Base-by-base conservation (phyloP, 257 asterid species). In the Penstemon barbatus region DNA sequence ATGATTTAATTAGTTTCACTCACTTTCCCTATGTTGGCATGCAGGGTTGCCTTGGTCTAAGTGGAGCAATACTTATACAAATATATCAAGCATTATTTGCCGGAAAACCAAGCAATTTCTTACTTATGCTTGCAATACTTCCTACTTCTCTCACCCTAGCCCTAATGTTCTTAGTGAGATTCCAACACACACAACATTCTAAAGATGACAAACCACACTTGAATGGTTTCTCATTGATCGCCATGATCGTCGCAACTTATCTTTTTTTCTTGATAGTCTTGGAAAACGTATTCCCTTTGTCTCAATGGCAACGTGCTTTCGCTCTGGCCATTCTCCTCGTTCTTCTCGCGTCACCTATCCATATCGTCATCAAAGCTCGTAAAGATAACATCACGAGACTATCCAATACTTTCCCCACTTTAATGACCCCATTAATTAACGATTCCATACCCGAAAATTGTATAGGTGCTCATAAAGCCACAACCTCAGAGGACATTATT, bases 41-140 rank as follows among this genome's bases (percentile, higher is more conserved):
- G 64, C 86, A 87, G 99, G 99, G 99, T 15, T 93, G 84, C 71
- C 95, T 93, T 67, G 99, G 99, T 4, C 78, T 93, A 72, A 90
- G 99, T 75, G 99, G 99, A 65, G 96, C 99, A 63, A 73, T 93
- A 41, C 79, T 90, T 42, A 86, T 93, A 64, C 99, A 90, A 77
- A 79, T 87, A 8, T 88, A 90, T 77, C 84, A 84, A 59, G 71
- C 94, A 52, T 59, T 91, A 80, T 93, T 84, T 71, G 69, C 79
- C 41, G 89, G 85, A 58, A 78, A 81, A 75, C 99, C 95, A 6
- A 80, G 85, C 79, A 82, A 84, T 43, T 87, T 93, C 80, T 74
- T 93, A 25, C 75, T 93, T 45, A 85, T 88, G 80, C 92, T 93
- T 50, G 95, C 99, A 4, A 19, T 88, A 7, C 52, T 87, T 12